Conservation (phyloP, 2,329 filamentous ascomycete genomes). For the Bisporella sp. region DNA sequence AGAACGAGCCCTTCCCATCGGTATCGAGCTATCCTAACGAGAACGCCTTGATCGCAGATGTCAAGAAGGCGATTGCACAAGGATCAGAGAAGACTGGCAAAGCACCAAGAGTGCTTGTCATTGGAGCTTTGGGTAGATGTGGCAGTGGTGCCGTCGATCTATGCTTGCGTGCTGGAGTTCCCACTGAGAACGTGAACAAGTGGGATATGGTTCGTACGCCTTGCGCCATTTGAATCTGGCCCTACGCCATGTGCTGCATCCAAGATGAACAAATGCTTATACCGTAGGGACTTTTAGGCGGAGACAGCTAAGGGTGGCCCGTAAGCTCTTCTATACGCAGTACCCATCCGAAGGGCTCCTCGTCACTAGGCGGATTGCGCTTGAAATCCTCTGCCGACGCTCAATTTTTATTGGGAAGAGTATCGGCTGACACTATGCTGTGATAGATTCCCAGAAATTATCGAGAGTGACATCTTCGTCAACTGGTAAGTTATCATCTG, state of each 20-base stretch:
- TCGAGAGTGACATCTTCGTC: slow-evolving; percentile 68
- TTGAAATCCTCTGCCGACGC: no score
- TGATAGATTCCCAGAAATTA: slow-evolving; percentile 72
- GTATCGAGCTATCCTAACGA: slow-evolving; percentile 69
- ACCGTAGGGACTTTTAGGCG: no score
- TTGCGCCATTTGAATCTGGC: no score
- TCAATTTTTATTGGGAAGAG: no score
- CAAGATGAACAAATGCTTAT: no score
- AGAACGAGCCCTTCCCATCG: slow-evolving; percentile 57
- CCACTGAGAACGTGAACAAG: slow-evolving; percentile 57
- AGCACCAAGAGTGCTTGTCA: slow-evolving; percentile 70
- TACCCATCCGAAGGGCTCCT: no score
- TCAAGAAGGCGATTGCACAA: slow-evolving; percentile 62
- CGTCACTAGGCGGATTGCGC: no score
- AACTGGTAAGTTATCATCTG: no score
- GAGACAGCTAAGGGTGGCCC: slow-evolving; percentile 68
- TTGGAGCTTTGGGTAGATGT: slow-evolving; percentile 79
- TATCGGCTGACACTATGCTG: no score
- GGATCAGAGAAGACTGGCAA: slow-evolving; percentile 61
- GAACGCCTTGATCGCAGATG: slow-evolving; percentile 61
- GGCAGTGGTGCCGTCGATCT: slow-evolving; percentile 79
- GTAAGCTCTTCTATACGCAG: no score
- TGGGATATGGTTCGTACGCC: no score
- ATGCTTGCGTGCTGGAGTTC: slow-evolving; percentile 66
- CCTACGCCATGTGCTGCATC: no score